Evolutionary conservation across 306 rosid species (phyloP).

Genomic region (Quercus rubra): DNA sequence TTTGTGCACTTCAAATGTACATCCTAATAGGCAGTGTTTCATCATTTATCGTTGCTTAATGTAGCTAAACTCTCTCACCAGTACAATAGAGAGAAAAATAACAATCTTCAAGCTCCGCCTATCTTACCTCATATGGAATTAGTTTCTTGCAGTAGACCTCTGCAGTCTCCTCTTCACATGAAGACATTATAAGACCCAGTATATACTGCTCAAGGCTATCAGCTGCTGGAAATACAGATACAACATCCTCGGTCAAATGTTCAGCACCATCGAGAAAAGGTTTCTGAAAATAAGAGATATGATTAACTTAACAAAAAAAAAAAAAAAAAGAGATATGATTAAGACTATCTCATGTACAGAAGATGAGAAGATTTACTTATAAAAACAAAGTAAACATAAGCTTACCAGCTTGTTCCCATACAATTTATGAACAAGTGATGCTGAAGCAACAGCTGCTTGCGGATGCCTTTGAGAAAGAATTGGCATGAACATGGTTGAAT

Average conservation of each 20-base stretch:
- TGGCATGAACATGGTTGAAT: constrained; percentile 73
- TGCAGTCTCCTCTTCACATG: constrained; percentile 76
- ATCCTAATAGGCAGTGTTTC: neutral
- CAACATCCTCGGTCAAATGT: constrained; percentile 87
- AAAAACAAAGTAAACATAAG: constrained; percentile 12
- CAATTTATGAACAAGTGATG: constrained; percentile 85
- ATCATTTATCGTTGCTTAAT: neutral
- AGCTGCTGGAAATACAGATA: constrained; percentile 93
- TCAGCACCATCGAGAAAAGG: constrained; percentile 85
- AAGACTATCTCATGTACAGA: neutral
- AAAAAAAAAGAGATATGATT: neutral
- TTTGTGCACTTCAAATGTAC: neutral
- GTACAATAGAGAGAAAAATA: neutral
- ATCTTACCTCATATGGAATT: constrained; percentile 68
- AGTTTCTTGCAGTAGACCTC: constrained; percentile 71
- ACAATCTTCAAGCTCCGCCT: neutral
- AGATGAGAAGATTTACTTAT: neutral
- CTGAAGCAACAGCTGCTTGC: constrained; percentile 75
- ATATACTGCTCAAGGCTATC: constrained; percentile 87
- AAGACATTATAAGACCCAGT: constrained; percentile 64
- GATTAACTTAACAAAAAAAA: neutral
- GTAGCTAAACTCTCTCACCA: neutral
- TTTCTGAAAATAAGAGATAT: constrained; percentile 54
- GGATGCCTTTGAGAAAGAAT: constrained; percentile 89
- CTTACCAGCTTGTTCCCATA: constrained; percentile 92